Evolutionary conservation across 352 stramenopile genomes (phyloP), one percentile per base, ranked within the genome.

Genomic region (Globisporangium paroecandrum): DNA sequence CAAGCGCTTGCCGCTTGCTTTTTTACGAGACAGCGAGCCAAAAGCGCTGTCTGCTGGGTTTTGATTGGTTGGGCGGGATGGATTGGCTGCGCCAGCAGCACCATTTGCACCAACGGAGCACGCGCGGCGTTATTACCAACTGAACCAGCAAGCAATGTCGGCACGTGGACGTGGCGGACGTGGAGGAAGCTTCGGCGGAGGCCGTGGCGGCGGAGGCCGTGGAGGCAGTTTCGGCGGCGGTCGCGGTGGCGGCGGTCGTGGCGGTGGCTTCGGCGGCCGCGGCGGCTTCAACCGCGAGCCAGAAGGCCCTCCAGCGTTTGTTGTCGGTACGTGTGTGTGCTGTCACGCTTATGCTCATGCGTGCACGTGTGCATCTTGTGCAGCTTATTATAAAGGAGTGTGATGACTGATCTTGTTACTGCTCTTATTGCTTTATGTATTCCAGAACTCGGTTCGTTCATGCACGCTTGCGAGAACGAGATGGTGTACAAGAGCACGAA

Each of bases 401-500:
- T 51, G 43, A 65, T 67, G 18, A 8, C 24, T 41, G 51, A 53
- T 43, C 15, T 46, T 10, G 43, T 53, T 47, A 24, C 43, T 20
- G 41, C 41, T 8, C 5, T 15, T 58, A 24, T 65, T 38, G 24
- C 1, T 71, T 58, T 15, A 54, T 69, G 20, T 1, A 58, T 62
- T 69, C 36, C 66, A 98, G 97, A 99, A 76, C 82, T 98, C 51
- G 98, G 97, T 25, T 82, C 88, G 59, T 98, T 99, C 69, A 82
- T 99, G 69, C 97, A 99, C 82, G 87, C 97, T 68, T 98, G 93
- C 67, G 97, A 99, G 85, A 96, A 97, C 63, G 97, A 99, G 79
- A 94, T 99, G 83, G 90, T 99, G 34, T 99, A 96, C 83, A 98
- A 98, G 82, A 97, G 97, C 75, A 98, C 91, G 43, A 91, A 98